Evolutionary conservation across 441 rosid genomes (phyloP).

Genomic region (Adansonia rubrostipa): DNA sequence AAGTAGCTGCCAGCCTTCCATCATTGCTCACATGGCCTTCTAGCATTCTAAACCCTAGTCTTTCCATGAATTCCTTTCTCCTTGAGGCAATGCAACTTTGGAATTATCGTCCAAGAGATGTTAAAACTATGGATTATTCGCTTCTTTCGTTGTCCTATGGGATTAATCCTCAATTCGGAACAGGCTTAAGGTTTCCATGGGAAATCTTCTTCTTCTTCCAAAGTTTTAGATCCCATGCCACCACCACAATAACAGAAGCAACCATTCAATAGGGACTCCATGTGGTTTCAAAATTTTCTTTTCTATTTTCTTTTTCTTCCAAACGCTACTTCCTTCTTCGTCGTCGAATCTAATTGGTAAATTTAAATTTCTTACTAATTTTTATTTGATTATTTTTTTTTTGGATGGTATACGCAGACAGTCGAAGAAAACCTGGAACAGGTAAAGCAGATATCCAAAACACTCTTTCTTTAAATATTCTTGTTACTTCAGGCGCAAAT

Average conservation of each 20-base stretch:
- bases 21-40: constrained; percentile 66
- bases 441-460: constrained; percentile 83
- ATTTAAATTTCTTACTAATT: too few species aligned
- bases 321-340: background rate
- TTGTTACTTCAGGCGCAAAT: constrained; percentile 76
- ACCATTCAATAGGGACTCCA: constrained; percentile 76
- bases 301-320: background rate
- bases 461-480: constrained; percentile 43
- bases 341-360: background rate
- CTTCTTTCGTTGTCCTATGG: constrained; percentile 26
- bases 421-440: constrained; percentile 90
- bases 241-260: constrained; percentile 65
- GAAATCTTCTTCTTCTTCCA: constrained; percentile 53
- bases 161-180: constrained; percentile 37
- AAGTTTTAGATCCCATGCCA: constrained; percentile 43
- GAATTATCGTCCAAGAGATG: constrained; percentile 57
- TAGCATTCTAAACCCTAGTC: constrained; percentile 53
- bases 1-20: constrained; percentile 22
- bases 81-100: constrained; percentile 80
- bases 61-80: constrained; percentile 74
- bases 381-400: background rate
- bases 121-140: constrained; percentile 34
- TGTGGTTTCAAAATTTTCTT: constrained; percentile 40
- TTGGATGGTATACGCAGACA: constrained; percentile 43
- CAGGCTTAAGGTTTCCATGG: constrained; percentile 41